Percentiles rank a stretch among this genome's conserved stretches.
These are phyloP conservation scores for Porodaedalea pini DNA, from an alignment of 1,284 basidiomycete species.

Conservation along the genomic window DNA sequence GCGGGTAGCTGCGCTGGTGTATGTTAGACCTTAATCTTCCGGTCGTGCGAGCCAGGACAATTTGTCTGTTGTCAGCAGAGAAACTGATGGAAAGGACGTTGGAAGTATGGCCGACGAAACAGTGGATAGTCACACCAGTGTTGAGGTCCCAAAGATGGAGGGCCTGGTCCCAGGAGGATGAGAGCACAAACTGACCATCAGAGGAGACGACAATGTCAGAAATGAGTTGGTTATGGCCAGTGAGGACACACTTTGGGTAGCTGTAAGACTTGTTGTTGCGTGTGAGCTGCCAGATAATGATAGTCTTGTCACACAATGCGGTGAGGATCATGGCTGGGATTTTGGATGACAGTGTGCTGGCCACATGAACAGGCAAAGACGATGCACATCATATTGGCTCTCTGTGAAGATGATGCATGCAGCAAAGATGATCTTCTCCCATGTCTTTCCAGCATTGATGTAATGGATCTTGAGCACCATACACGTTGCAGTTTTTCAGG, in stretches of 20 bases:
- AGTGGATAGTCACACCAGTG: slow-evolving; percentile 89
- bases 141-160: slow-evolving; percentile 99
- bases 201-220: slow-evolving; percentile 98
- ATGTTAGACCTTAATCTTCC: slow-evolving; percentile 98
- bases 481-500: no score
- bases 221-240: slow-evolving; percentile 99
- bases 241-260: slow-evolving; percentile 94
- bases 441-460: no score
- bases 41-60: slow-evolving; percentile 96
- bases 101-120: no score
- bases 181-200: slow-evolving; percentile 98
- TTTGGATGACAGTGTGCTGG: slow-evolving; percentile 91
- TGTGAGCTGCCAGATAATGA: slow-evolving; percentile 99
- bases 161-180: slow-evolving; percentile 99
- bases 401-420: no score
- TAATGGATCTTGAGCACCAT: no score
- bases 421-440: no score
- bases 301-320: slow-evolving; percentile 98
- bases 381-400: no score
- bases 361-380: no score
- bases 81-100: slow-evolving; percentile 97
- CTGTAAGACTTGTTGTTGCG: slow-evolving; percentile 92
- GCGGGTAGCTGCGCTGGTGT: no score
- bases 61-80: slow-evolving; percentile 97
- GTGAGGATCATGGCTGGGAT: slow-evolving; percentile 97